Evolutionary conservation across 2,329 filamentous ascomycete genomes (phyloP).

Genomic region (Colletotrichum australisinense): DNA sequence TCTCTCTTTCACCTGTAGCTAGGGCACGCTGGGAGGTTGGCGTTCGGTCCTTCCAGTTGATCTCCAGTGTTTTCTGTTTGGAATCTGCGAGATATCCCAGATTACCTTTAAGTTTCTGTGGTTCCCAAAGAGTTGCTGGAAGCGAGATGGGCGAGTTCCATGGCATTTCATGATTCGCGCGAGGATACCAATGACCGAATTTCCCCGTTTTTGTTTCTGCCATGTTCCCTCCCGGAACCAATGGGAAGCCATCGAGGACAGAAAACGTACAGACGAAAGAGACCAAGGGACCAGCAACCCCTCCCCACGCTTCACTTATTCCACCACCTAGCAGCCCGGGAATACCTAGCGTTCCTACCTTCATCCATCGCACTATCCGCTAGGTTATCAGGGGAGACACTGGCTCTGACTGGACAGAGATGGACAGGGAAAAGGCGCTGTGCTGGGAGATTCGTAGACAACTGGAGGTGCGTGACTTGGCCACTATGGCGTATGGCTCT

Average conservation of each 20-base stretch:
- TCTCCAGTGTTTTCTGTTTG: conserved; percentile 25
- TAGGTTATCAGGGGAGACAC: conserved; percentile 27
- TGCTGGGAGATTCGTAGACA: neutral
- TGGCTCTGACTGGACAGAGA: neutral
- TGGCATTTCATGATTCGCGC: conserved; percentile 26
- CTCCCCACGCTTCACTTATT: neutral
- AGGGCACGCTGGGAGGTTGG: neutral
- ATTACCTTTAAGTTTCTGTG: neutral
- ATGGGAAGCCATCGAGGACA: neutral
- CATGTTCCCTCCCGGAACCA: conserved; percentile 12
- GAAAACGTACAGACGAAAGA: conserved; percentile 11
- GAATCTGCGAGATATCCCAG: neutral
- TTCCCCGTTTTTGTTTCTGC: conserved; percentile 29
- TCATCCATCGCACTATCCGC: conserved; percentile 12
- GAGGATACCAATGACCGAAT: conserved; percentile 31
- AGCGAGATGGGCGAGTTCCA: conserved; percentile 4
- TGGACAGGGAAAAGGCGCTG: neutral
- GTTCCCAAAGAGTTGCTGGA: conserved; percentile 14
- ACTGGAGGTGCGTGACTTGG: conserved; percentile 6
- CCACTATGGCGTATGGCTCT: conserved; percentile 29
- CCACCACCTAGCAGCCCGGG: conserved; percentile 1
- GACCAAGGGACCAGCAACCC: conserved; percentile 12
- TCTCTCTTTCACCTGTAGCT: neutral
- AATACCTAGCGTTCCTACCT: conserved; percentile 28
- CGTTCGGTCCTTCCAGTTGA: conserved; percentile 7